Conservation (phyloP, 2,329 filamentous ascomycete genomes). For the Alternaria tenuissima region DNA sequence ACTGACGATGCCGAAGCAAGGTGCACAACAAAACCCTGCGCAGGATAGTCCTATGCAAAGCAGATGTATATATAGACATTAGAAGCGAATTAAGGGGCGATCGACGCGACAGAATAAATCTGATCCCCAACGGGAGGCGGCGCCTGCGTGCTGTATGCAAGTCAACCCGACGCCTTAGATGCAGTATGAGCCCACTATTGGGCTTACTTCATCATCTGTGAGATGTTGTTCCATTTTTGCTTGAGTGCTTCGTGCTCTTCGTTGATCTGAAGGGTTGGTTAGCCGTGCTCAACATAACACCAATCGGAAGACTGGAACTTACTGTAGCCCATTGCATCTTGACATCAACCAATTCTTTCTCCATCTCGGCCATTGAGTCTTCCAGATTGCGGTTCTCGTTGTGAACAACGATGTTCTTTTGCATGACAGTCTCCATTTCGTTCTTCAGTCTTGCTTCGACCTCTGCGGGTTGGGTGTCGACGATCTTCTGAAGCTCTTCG, state of each 20-base stretch:
- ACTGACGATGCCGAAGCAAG: constrained; percentile 17
- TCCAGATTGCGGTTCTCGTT: constrained; percentile 90
- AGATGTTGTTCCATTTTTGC: constrained; percentile 59
- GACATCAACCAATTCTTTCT: constrained; percentile 88
- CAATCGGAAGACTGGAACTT: constrained; percentile 50
- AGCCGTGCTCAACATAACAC: constrained; percentile 13
- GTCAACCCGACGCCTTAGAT: constrained; percentile 32
- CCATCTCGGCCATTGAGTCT: constrained; percentile 89
- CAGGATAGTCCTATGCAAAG: not conserved
- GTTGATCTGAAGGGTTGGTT: constrained; percentile 51
- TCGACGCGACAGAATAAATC: constrained; percentile 33
- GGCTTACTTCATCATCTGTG: constrained; percentile 54
- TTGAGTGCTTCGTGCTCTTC: constrained; percentile 59
- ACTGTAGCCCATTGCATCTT: constrained; percentile 98
- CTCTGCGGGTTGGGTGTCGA: constrained; percentile 88
- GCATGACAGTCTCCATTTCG: constrained; percentile 92
- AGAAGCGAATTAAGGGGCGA: constrained; percentile 37
- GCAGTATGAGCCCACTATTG: constrained; percentile 20
- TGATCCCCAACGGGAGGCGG: constrained; percentile 27
- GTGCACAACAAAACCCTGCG: constrained; percentile 8
- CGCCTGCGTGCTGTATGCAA: constrained; percentile 31
- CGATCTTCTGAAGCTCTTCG: constrained; percentile 81
- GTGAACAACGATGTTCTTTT: constrained; percentile 90
- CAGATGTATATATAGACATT: constrained; percentile 43
- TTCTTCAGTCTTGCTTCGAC: constrained; percentile 81